phyloP scores from a whole-genome alignment of 768 basidiomycete genomes.

The Mycena venus region DNA sequence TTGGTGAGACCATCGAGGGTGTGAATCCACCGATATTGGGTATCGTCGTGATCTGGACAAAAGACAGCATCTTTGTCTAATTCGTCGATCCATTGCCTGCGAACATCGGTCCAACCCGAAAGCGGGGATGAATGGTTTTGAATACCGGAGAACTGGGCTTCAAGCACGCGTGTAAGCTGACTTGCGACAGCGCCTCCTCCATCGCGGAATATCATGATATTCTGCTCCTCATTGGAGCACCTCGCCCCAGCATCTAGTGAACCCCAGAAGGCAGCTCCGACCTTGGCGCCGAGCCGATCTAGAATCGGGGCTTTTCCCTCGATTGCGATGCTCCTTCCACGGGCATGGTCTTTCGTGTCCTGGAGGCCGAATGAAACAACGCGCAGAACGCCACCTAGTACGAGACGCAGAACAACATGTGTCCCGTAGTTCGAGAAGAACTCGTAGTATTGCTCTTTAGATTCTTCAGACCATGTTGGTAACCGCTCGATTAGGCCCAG shows the following conservation, averaged over 20 bases:
- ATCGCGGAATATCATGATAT: background rate
- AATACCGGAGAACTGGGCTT: background rate
- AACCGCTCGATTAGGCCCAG: background rate
- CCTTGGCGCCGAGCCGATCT: too few species aligned
- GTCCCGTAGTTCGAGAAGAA: background rate
- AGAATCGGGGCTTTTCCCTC: too few species aligned
- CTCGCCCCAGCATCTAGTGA: background rate
- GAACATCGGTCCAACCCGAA: background rate
- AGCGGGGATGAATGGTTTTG: too few species aligned
- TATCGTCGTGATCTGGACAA: background rate
- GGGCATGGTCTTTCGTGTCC: background rate
- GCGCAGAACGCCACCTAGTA: background rate
- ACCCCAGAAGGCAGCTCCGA: too few species aligned
- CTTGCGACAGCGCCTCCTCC: background rate
- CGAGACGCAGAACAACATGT: background rate
- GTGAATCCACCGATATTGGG: background rate
- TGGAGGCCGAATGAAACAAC: background rate
- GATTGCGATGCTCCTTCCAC: background rate
- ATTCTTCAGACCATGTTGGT: background rate
- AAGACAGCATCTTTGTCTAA: background rate
- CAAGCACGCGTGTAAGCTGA: background rate
- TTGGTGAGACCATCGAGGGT: background rate
- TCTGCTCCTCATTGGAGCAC: background rate
- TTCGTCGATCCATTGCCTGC: background rate
- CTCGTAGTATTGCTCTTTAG: background rate